Conservation (phyloP, 495 filamentous ascomycete genomes). For the Niebla homalea region DNA sequence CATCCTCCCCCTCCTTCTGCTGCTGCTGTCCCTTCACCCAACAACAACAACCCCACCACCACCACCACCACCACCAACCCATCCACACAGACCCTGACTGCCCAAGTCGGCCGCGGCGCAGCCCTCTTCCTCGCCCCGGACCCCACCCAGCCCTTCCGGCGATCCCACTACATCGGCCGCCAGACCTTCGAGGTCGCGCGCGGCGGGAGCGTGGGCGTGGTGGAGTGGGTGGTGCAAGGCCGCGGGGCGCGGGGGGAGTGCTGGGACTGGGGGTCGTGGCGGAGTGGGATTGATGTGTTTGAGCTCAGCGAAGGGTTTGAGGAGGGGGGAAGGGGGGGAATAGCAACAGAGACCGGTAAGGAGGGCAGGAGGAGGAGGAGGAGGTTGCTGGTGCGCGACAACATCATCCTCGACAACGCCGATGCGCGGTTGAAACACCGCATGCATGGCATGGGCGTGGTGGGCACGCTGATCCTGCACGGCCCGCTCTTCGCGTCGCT, state of each 20-base stretch:
- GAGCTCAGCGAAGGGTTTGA: constrained; percentile 12
- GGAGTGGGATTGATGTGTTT: constrained; percentile 80
- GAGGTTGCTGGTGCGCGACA: constrained; percentile 68
- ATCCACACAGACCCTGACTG: too few species aligned
- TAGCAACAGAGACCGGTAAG: not conserved
- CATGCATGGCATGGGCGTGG: constrained; percentile 53
- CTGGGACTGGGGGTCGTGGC: constrained; percentile 70
- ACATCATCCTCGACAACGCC: constrained; percentile 50
- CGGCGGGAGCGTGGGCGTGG: constrained; percentile 52
- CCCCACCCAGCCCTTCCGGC: constrained; percentile 70
- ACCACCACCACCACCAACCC: constrained; percentile 44
- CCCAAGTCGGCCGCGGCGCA: too few species aligned
- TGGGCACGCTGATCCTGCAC: constrained; percentile 73
- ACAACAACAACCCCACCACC: constrained; percentile 16
- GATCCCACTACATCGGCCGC: constrained; percentile 65
- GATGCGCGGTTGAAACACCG: constrained; percentile 31
- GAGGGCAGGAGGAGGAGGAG: constrained; percentile 17
- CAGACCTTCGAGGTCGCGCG: constrained; percentile 61
- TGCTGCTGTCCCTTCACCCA: not conserved
- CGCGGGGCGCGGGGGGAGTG: constrained; percentile 78
- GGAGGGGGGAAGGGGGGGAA: not conserved
- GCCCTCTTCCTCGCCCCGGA: constrained; percentile 88
- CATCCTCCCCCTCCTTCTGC: constrained; percentile 11
- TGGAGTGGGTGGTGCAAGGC: constrained; percentile 84
- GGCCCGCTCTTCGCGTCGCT: constrained; percentile 57